These are phyloP conservation scores for Trichoderma guizhouense DNA, from an alignment of 2,329 filamentous ascomycete species.

Conservation along the genomic window DNA sequence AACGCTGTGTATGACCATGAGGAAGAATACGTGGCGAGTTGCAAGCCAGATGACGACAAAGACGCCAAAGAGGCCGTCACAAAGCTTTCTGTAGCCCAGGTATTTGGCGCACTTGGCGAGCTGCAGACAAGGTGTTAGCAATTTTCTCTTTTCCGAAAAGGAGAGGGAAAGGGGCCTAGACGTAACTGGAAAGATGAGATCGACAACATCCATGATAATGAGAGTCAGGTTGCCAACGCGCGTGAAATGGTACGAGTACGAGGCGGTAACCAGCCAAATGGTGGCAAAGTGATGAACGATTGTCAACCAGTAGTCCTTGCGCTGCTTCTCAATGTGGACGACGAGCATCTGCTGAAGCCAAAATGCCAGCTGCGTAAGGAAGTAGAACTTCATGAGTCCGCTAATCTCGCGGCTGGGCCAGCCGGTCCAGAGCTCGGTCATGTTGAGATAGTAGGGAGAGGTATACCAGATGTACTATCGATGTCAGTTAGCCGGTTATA, in stretches of 20 bases:
- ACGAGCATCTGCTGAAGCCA: slow-evolving; percentile 94
- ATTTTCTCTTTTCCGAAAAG: background rate
- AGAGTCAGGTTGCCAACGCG: slow-evolving; percentile 87
- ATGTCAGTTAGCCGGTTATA: background rate
- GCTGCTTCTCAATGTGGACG: slow-evolving; percentile 87
- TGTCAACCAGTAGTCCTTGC: slow-evolving; percentile 97
- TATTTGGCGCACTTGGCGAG: slow-evolving; percentile 93
- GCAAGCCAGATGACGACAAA: slow-evolving; percentile 85
- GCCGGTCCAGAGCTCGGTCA: slow-evolving; percentile 75
- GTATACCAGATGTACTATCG: slow-evolving; percentile 75
- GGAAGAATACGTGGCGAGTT: slow-evolving; percentile 77
- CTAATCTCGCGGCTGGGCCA: slow-evolving; percentile 78
- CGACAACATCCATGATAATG: slow-evolving; percentile 89
- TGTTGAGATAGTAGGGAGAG: slow-evolving; percentile 75
- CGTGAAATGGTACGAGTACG: slow-evolving; percentile 83
- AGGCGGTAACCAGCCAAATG: slow-evolving; percentile 71
- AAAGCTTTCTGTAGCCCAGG: slow-evolving; percentile 68
- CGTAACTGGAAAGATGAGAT: slow-evolving; percentile 79
- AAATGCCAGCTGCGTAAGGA: slow-evolving; percentile 85
- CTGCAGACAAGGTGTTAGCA: slow-evolving; percentile 41
- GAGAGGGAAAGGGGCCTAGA: background rate
- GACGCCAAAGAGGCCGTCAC: slow-evolving; percentile 78
- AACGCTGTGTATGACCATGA: slow-evolving; percentile 77
- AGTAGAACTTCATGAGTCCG: slow-evolving; percentile 82
- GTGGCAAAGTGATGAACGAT: slow-evolving; percentile 95